Base-by-base conservation (phyloP, 805 yeast species). In the Saccharomycopsis sp. region DNA sequence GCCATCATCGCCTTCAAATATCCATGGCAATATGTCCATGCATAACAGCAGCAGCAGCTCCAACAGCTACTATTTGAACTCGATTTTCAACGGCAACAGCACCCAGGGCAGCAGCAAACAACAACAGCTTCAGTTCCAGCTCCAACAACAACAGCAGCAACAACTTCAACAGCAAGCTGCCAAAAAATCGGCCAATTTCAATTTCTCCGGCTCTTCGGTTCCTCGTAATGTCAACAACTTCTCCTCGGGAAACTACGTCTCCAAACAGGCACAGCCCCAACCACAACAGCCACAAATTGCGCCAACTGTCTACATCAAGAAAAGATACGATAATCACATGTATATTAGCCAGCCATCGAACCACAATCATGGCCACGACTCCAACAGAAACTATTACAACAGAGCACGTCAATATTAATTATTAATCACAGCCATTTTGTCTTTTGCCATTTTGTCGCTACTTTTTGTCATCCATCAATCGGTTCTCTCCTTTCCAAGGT, bases 1-100 rank as follows among this genome's bases (percentile, higher is more conserved):
- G 2, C 54, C 56, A 20, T 23, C 51, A 15, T 64, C 68, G 0
- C 66, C 68, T 3, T 66, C 63, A 54, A 44, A 60, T 9, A 65
- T 68, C 0, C 68, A 68, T 15, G 60, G 64, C 4, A 65, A 63
- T n/a, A 37, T 9, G n/a, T 20, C 21, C 21, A 16, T 18, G 8
- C 48, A 44, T 18, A 44, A 44, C 16, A 44, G 21, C 21, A 44
- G n/a, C n/a, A n/a, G n/a, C n/a, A n/a, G n/a, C n/a, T n/a, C n/a
- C n/a, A n/a, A n/a, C n/a, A n/a, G n/a, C n/a, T n/a, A n/a, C n/a
- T n/a, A n/a, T n/a, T n/a, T n/a, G n/a, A n/a, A n/a, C n/a, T n/a
- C 48, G 18, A n/a, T 23, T 53, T 15, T 3, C 34, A n/a, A 24
- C 41, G 18, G 23, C 34, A 40, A 55, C 37, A 54, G 3, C 52